Evolutionary conservation across 2,329 filamentous ascomycete genomes (phyloP).

Genomic region (Neofusicoccum kwambonambiense): DNA sequence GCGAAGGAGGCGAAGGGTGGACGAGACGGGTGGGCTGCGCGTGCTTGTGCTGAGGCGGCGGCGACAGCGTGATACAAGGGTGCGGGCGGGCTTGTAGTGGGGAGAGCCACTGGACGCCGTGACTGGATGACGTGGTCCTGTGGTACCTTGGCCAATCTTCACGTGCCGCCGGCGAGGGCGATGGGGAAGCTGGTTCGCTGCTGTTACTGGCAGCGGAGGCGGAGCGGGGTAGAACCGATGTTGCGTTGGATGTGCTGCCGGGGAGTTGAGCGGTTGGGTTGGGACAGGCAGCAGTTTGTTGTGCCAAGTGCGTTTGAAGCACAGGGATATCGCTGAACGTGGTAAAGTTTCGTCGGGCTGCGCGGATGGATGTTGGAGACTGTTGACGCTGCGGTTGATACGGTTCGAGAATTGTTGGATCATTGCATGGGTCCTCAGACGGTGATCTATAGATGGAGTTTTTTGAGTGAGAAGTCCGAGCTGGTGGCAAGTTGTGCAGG

Average conservation of each 20-base stretch:
- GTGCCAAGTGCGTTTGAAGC: neutral
- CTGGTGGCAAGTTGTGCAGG: neutral
- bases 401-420: neutral
- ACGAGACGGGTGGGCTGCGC: conserved; percentile 37
- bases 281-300: neutral
- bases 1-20: conserved; percentile 55
- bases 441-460: neutral
- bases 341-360: neutral
- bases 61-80: neutral
- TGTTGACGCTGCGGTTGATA: neutral
- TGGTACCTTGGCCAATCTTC: neutral
- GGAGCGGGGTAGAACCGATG: neutral
- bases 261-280: neutral
- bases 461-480: neutral
- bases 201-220: neutral
- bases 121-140: neutral
- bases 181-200: neutral
- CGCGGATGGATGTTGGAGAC: neutral
- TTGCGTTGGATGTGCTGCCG: neutral
- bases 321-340: neutral
- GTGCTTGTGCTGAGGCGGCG: conserved; percentile 44
- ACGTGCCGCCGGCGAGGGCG: neutral
- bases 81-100: neutral
- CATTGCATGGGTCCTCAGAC: neutral
- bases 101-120: too few relatives aligned